Percentiles rank a stretch among this genome's conserved stretches.
phyloP scores from a whole-genome alignment of 2,329 filamentous ascomycete species.

The Colletotrichum noveboracense region DNA sequence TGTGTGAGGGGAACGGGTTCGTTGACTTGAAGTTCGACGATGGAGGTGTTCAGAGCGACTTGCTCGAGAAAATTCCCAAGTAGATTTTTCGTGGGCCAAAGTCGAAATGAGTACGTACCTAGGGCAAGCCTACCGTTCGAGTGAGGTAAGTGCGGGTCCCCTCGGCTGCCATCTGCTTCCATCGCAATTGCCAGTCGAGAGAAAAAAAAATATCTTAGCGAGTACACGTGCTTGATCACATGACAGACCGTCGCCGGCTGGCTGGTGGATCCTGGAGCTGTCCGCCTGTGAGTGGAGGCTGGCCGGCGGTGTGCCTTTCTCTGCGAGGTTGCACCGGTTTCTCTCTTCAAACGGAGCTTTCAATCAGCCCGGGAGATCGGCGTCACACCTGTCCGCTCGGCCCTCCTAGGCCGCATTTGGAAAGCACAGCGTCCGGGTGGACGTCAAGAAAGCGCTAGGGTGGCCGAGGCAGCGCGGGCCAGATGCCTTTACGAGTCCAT shows the following conservation, averaged over 20 bases:
- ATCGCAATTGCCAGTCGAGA: background rate
- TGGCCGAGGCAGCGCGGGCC: slow-evolving; percentile 11
- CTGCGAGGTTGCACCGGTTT: background rate
- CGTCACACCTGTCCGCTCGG: slow-evolving; percentile 16
- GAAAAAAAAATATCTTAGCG: background rate
- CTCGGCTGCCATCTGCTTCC: background rate
- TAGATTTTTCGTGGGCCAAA: background rate
- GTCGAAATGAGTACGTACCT: slow-evolving; percentile 32
- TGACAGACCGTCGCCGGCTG: background rate
- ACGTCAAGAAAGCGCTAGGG: background rate
- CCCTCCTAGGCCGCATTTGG: slow-evolving; percentile 5
- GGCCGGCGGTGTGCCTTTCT: background rate
- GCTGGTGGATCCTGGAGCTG: background rate
- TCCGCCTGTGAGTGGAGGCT: background rate
- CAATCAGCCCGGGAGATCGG: slow-evolving; percentile 14
- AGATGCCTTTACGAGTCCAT: slow-evolving; percentile 13
- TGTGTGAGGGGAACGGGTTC: slow-evolving; percentile 30
- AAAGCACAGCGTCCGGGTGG: slow-evolving; percentile 10
- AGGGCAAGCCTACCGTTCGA: slow-evolving; percentile 24
- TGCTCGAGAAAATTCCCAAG: slow-evolving; percentile 10
- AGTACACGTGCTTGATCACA: background rate
- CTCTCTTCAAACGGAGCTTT: slow-evolving; percentile 5
- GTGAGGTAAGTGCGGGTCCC: background rate
- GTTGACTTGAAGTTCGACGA: slow-evolving; percentile 24
- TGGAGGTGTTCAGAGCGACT: slow-evolving; percentile 27